Conservation (phyloP, 202 grass and related monocot genomes). For the Setaria viridis region DNA sequence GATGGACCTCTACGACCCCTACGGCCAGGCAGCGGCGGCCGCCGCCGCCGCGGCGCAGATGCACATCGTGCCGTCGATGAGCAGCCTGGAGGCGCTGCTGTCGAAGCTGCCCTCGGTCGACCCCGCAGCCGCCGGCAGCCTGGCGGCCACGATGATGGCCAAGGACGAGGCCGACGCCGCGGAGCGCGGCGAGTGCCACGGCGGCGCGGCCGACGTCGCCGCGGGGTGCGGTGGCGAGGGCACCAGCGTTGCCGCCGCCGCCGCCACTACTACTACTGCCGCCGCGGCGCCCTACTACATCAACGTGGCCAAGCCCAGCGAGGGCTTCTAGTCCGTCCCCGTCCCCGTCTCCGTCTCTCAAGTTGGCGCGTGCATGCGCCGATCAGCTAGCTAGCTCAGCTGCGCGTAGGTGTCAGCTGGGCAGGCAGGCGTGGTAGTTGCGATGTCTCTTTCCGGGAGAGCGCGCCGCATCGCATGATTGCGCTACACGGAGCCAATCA, state of each 20-base stretch:
- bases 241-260: background rate
- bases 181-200: background rate
- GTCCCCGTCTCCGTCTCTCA: background rate
- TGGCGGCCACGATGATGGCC: conserved; percentile 21
- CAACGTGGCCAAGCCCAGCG: conserved; percentile 48
- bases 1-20: conserved; percentile 70
- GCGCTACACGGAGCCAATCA: conserved; percentile 36
- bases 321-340: conserved; percentile 47
- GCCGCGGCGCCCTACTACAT: conserved; percentile 48
- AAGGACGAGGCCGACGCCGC: conserved; percentile 33
- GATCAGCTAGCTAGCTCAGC: background rate
- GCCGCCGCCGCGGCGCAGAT: conserved; percentile 31
- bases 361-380: background rate
- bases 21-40: background rate
- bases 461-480: conserved; percentile 16
- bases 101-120: conserved; percentile 73
- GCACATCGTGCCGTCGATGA: conserved; percentile 83
- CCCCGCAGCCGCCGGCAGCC: conserved; percentile 7
- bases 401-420: conserved; percentile 1
- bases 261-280: background rate
- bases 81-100: conserved; percentile 82
- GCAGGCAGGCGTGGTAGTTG: conserved; percentile 13
- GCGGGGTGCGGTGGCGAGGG: conserved; percentile 20
- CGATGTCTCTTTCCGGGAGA: conserved; percentile 9
- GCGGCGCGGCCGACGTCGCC: conserved; percentile 15